phyloP scores from a whole-genome alignment of 257 asterid species.

The Nicotiana knightiana region DNA sequence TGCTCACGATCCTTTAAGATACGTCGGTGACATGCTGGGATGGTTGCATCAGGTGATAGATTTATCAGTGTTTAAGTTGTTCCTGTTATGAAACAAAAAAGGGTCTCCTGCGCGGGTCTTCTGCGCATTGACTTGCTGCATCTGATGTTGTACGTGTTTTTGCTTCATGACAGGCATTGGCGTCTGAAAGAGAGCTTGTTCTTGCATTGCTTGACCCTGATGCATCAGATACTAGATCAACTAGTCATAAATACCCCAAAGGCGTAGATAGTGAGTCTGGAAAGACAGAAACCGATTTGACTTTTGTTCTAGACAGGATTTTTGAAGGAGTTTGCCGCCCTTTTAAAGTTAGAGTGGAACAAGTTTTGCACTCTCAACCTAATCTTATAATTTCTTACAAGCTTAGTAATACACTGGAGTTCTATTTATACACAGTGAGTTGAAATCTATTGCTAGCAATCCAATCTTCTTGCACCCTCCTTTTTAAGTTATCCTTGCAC shows the following conservation, averaged over 20 bases:
- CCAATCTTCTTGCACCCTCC: slow-evolving; percentile 9
- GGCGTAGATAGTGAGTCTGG: slow-evolving; percentile 42
- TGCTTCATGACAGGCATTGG: slow-evolving; percentile 67
- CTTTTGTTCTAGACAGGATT: slow-evolving; percentile 89
- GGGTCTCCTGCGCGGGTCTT: slow-evolving; percentile 2
- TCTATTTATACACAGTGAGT: slow-evolving; percentile 94
- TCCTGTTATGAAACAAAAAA: not conserved
- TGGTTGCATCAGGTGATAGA: slow-evolving; percentile 90
- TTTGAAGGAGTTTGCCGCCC: slow-evolving; percentile 99
- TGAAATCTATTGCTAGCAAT: not conserved
- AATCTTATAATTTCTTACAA: slow-evolving; percentile 81
- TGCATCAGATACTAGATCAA: slow-evolving; percentile 65
- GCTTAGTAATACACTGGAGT: slow-evolving; percentile 87
- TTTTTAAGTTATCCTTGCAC: slow-evolving; percentile 10
- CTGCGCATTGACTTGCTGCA: not conserved
- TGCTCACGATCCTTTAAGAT: slow-evolving; percentile 98
- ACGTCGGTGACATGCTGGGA: slow-evolving; percentile 98
- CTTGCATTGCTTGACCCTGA: slow-evolving; percentile 91
- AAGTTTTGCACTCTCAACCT: slow-evolving; percentile 97
- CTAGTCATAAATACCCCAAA: slow-evolving; percentile 52
- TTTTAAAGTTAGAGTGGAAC: slow-evolving; percentile 96
- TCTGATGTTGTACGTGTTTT: slow-evolving; percentile 17
- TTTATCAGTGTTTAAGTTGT: not conserved
- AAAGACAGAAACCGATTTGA: slow-evolving; percentile 75
- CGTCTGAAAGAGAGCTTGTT: slow-evolving; percentile 98